Evolutionary conservation across 306 rosid genomes (phyloP).

Genomic region (Oxytropis ochrocephala): DNA sequence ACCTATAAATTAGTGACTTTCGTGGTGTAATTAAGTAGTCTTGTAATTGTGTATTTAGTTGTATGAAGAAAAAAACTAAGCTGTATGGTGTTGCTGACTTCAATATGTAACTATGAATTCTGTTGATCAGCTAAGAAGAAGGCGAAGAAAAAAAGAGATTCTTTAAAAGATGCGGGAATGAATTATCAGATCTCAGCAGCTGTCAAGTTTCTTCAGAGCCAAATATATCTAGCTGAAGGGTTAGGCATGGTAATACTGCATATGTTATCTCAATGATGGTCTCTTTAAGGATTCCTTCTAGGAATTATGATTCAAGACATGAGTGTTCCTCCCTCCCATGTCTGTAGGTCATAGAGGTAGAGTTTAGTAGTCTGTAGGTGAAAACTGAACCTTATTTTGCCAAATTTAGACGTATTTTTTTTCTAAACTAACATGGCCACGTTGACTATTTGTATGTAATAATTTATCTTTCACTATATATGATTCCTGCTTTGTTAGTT

Average conservation of each 20-base stretch:
- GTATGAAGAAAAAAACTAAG: background rate
- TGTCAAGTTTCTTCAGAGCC: slow-evolving; percentile 85
- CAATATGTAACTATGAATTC: slow-evolving; percentile 5
- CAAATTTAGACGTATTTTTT: background rate
- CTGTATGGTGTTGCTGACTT: background rate
- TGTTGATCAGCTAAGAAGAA: slow-evolving; percentile 63
- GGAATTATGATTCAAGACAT: background rate
- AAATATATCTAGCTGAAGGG: slow-evolving; percentile 87
- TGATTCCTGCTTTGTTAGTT: slow-evolving; percentile 2
- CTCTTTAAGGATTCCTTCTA: slow-evolving; percentile 4
- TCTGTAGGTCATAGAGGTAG: slow-evolving; percentile 11
- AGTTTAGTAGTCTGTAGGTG: background rate
- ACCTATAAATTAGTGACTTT: slow-evolving; percentile 2
- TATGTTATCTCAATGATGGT: slow-evolving; percentile 14
- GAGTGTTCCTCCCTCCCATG: background rate
- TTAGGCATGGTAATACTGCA: slow-evolving; percentile 65
- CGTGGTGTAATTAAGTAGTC: background rate
- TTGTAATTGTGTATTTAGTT: slow-evolving; percentile 19
- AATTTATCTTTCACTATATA: background rate
- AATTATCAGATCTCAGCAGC: slow-evolving; percentile 66
- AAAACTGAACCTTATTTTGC: slow-evolving; percentile 4
- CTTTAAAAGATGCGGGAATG: slow-evolving; percentile 49
- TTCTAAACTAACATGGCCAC: slow-evolving; percentile 1
- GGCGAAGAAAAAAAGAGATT: slow-evolving; percentile 74
- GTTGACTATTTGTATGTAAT: background rate